Percentiles rank a stretch among this genome's conserved stretches.
Evolutionary conservation across 2,329 filamentous ascomycete species (phyloP).

Genomic region (Colletotrichum sp.): DNA sequence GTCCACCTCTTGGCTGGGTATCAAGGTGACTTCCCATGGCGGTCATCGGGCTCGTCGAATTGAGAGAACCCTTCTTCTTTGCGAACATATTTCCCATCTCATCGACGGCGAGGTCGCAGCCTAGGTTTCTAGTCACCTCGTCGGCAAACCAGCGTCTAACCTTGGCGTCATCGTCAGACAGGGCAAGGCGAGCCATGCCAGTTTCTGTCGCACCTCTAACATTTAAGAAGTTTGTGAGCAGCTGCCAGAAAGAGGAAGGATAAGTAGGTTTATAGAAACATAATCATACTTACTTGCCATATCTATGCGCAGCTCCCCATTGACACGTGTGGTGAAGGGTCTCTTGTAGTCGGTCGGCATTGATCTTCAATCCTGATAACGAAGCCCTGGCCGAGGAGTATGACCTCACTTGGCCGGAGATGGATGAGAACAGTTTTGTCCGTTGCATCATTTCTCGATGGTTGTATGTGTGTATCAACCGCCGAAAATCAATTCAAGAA

Average conservation of each 20-base stretch:
- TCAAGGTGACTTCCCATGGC: constrained; percentile 73
- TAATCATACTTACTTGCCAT: constrained; percentile 29
- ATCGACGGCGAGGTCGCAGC: constrained; percentile 73
- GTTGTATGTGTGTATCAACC: fast-evolving
- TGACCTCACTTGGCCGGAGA: neutral
- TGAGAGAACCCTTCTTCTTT: constrained; percentile 64
- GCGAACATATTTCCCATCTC: constrained; percentile 85
- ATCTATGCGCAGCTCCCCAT: constrained; percentile 35
- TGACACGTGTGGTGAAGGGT: constrained; percentile 36
- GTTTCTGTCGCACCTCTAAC: constrained; percentile 52
- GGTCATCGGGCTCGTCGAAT: constrained; percentile 66
- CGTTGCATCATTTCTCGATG: neutral
- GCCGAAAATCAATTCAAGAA: neutral
- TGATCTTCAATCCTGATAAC: constrained; percentile 28
- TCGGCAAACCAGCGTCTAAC: constrained; percentile 79
- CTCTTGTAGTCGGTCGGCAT: constrained; percentile 30
- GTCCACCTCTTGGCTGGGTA: constrained; percentile 67
- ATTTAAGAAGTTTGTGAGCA: too few species aligned
- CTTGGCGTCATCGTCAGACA: constrained; percentile 74
- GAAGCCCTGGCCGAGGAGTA: neutral
- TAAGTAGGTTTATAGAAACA: neutral
- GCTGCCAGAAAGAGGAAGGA: fast-evolving
- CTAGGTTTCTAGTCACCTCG: constrained; percentile 61
- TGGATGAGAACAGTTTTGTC: neutral
- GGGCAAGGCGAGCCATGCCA: constrained; percentile 77